Evolutionary conservation across 1,139 yeast species (phyloP), one percentile per base, ranked within the genome.

Genomic region (Hansenula lynferdii): DNA sequence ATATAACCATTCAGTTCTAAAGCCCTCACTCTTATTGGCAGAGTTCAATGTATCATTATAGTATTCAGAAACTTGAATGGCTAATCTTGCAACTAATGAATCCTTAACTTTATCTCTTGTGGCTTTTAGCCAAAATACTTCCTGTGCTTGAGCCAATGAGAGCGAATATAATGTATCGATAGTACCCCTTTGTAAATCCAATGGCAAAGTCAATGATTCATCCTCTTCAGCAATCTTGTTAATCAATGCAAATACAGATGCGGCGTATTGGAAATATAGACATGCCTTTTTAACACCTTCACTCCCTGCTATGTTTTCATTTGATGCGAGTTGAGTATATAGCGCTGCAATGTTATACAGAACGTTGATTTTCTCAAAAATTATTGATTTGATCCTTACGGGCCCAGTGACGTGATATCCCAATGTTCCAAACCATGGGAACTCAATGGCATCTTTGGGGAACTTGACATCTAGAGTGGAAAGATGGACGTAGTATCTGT

Each of bases 121-220:
- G 0, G 96, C 90, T 52, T 80, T 80, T 37, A 74, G 78, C 96
- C 96, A 89, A 40, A 83, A 78, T 10, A 77, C 70, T 54, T 90
- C 97, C 57, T 89, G 96, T 0, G 96, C 94, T 52, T 87, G 95
- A 0, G 95, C 95, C 29, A 85, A 56, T 75, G 77, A 75, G 18
- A 87, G 50, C n/a, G 42, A 44, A 28, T 66, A 52, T 31, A 80
- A 53, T 3, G 75, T 61, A 8, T 61, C 60, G 11, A 77, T 49
- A 0, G 76, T 67, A n/a, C 64, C 64, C 1, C 45, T 36, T 35
- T 72, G 72, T n/a, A 78, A 53, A 36, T 72, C 80, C 12, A 64
- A 45, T 1, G 79, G 77, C 3, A 48, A 54, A 34, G 39, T 49
- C 40, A 43, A 47, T 37, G 41, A 60, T 28, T 28, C 45, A 41